Percentiles rank a stretch among this genome's conserved stretches.
Evolutionary conservation across 441 rosid species (phyloP).

Genomic region (Sinapis alba): DNA sequence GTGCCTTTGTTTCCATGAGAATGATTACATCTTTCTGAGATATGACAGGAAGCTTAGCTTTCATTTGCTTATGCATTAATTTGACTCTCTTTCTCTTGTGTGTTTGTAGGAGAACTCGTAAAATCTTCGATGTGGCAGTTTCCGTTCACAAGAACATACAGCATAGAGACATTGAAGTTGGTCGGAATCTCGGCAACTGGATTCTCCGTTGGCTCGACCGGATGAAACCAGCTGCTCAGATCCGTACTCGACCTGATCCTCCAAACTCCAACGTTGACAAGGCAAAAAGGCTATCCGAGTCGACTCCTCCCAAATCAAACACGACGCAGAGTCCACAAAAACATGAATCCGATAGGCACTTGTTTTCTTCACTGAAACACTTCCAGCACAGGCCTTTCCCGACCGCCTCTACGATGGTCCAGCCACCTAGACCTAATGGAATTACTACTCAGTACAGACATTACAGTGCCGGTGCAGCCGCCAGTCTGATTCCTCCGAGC

Average conservation of each 20-base stretch:
- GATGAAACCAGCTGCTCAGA: slow-evolving; percentile 88
- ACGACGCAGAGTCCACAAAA: slow-evolving; percentile 39
- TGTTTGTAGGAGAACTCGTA: slow-evolving; percentile 59
- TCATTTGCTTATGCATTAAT: background rate
- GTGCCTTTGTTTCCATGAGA: background rate
- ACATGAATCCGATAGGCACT: slow-evolving; percentile 53
- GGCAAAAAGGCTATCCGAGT: slow-evolving; percentile 44
- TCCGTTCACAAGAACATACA: slow-evolving; percentile 75
- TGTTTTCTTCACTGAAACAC: slow-evolving; percentile 54
- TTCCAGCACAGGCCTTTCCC: slow-evolving; percentile 58
- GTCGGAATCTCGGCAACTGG: slow-evolving; percentile 84
- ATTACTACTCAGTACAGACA: slow-evolving; percentile 62
- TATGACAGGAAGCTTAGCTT: background rate
- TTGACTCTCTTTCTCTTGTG: background rate
- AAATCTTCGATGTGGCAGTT: slow-evolving; percentile 64
- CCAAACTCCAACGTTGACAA: slow-evolving; percentile 41
- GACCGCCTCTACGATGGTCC: slow-evolving; percentile 63
- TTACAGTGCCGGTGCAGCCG: slow-evolving; percentile 34
- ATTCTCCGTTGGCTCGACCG: slow-evolving; percentile 83
- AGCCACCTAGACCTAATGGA: slow-evolving; percentile 53
- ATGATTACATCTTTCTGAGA: background rate
- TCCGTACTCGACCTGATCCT: slow-evolving; percentile 46
- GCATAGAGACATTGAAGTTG: slow-evolving; percentile 84
- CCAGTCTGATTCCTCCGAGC: slow-evolving; percentile 30
- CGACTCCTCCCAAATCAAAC: slow-evolving; percentile 47